Conservation (phyloP, 176 grass and related monocot genomes). For the Guadua angustifolia region DNA sequence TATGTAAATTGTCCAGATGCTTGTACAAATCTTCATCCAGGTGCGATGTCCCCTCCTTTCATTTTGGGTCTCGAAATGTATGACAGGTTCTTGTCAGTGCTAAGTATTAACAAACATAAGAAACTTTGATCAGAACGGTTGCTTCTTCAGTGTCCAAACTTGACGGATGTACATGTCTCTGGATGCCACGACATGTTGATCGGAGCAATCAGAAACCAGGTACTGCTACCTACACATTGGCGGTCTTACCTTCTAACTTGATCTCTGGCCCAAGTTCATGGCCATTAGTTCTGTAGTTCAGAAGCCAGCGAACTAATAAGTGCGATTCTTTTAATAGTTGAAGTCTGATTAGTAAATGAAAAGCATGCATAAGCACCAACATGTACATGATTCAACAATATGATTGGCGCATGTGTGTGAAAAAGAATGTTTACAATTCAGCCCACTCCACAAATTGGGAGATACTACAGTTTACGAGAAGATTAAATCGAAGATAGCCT, state of each 20-base stretch:
- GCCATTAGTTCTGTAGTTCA: background rate
- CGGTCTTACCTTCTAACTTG: background rate
- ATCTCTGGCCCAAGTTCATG: background rate
- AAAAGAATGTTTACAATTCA: background rate
- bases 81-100: background rate
- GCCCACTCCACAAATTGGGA: background rate
- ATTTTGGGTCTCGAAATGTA: background rate
- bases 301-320: background rate
- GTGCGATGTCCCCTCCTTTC: conserved; percentile 35
- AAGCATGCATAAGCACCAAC: background rate
- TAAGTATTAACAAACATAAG: conserved; percentile 5
- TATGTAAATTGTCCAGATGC: conserved; percentile 83
- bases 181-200: conserved; percentile 89
- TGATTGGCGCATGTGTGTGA: background rate
- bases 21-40: conserved; percentile 90
- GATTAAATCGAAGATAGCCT: background rate
- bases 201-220: conserved; percentile 88
- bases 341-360: background rate
- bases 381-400: background rate
- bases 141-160: conserved; percentile 81
- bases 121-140: conserved; percentile 65
- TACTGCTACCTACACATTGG: conserved; percentile 11
- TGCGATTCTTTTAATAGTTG: background rate
- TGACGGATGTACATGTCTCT: conserved; percentile 77
- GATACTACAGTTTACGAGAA: background rate